Conservation (phyloP, 768 basidiomycete species). For the Boletus rufocinnamomeus region DNA sequence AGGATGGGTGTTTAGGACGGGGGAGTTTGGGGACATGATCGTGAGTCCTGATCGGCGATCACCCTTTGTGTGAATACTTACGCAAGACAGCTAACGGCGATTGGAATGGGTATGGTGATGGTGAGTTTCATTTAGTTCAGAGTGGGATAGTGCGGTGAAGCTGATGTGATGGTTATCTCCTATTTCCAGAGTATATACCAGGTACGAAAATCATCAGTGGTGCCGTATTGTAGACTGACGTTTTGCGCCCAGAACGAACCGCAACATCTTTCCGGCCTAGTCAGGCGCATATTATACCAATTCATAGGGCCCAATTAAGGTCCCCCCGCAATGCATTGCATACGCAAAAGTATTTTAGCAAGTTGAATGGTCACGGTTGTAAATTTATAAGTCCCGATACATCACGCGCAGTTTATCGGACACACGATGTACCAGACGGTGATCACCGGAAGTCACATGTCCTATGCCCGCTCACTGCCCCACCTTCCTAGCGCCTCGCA, state of each 20-base stretch:
- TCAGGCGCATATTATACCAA: slow-evolving; percentile 81
- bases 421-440: not conserved
- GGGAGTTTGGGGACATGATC: slow-evolving; percentile 66
- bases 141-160: not conserved
- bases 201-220: slow-evolving; percentile 30
- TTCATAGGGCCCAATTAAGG: slow-evolving; percentile 82
- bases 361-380: not conserved
- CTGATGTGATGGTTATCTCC: slow-evolving; percentile 9
- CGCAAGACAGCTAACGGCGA: slow-evolving; percentile 51
- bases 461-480: too few relatives aligned
- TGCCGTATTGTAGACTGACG: slow-evolving; percentile 3
- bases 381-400: not conserved
- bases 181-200: slow-evolving; percentile 72
- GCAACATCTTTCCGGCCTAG: slow-evolving; percentile 78
- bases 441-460: not conserved
- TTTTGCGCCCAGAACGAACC: slow-evolving; percentile 55
- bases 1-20: slow-evolving; percentile 72
- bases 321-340: not conserved
- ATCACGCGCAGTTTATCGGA: not conserved
- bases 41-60: slow-evolving; percentile 40
- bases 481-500: not conserved
- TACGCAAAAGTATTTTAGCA: not conserved
- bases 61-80: slow-evolving; percentile 10
- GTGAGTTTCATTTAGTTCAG: slow-evolving; percentile 39
- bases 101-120: slow-evolving; percentile 94